phyloP scores from a whole-genome alignment of 345 rosid species.

The Gossypium ekmanianum region DNA sequence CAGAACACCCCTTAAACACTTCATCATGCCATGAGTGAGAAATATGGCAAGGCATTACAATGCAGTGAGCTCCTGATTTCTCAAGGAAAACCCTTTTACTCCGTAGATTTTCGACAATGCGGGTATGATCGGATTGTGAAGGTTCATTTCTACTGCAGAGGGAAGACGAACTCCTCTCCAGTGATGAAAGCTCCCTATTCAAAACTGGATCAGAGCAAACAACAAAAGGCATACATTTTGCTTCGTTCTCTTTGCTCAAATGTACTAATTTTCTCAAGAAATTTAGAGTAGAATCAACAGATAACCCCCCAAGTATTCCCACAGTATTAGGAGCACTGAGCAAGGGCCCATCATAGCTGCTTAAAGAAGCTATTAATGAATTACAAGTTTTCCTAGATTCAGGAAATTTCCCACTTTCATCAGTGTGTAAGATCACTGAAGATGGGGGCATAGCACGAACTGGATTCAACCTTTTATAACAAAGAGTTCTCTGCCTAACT shows the following conservation, averaged over 20 bases:
- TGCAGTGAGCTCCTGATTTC: conserved; percentile 56
- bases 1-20: conserved; percentile 46
- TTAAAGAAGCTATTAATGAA: conserved; percentile 23
- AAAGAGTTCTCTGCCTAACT: conserved; percentile 25
- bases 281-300: conserved; percentile 45
- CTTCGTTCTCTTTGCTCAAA: conserved; percentile 46
- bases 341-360: conserved; percentile 34
- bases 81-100: conserved; percentile 53
- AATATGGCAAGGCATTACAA: conserved; percentile 62
- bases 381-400: conserved; percentile 41
- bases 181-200: conserved; percentile 44
- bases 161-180: conserved; percentile 44
- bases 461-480: conserved; percentile 38
- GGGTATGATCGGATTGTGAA: conserved; percentile 27
- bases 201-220: conserved; percentile 69
- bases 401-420: conserved; percentile 47
- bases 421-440: conserved; percentile 47
- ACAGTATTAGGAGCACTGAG: conserved; percentile 49
- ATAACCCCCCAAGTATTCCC: conserved; percentile 72
- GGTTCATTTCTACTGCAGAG: conserved; percentile 29
- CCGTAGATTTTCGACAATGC: conserved; percentile 40
- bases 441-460: conserved; percentile 47
- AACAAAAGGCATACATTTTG: conserved; percentile 51
- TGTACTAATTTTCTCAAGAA: conserved; percentile 54
- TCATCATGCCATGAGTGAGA: conserved; percentile 57